Base-by-base conservation (phyloP, 2,329 filamentous ascomycete species). In the Thelonectria blattea region DNA sequence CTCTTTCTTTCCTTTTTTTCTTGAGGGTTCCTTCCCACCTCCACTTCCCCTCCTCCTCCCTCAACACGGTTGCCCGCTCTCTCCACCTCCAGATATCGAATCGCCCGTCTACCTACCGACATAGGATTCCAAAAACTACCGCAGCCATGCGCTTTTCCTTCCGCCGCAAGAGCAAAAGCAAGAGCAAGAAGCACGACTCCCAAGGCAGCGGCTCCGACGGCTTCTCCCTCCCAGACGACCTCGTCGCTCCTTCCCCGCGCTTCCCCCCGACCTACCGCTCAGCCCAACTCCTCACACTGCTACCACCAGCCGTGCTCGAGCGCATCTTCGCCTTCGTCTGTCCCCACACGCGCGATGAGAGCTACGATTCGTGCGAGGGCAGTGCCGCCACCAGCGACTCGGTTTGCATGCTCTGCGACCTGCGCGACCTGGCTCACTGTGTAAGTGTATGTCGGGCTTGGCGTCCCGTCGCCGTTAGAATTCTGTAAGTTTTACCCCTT, bases 361-460 rank as follows among this genome's bases (percentile, higher is more conserved):
- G 84, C 61, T 96, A 95, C 75, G 89, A 92, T 66, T 88, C 88
- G 43, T 94, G 91, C 71, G 94, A 98, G 79, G 85, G 91, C 70
- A 92, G 90, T 61, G 87, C 90, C 66, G 65, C 61, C 32, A 52
- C 59, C 18, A 84, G 87, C 51, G 89, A 90, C 67, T 88, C 92
- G 78, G 88, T 88, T 58, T 98, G 94, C 79, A 94, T 95, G 91
- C 88, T 96, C 67, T 98, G 94, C 79, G 92, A 97, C 78, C 84
- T 95, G 80, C 88, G 93, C 67, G 93, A 97, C 76, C 85, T 97
- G 57, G 88, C 92, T 53, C 88, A 92, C 75, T 94, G 91, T 74
- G 87, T 88, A 41, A 83, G 86, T 73, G 91, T 92, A 52, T 91
- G 87, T 74, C 87, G 86, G 70, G 82, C 83, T 69, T 98, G 93